Conservation (phyloP, 2,329 filamentous ascomycete species). For the Cladosporium colombiae region DNA sequence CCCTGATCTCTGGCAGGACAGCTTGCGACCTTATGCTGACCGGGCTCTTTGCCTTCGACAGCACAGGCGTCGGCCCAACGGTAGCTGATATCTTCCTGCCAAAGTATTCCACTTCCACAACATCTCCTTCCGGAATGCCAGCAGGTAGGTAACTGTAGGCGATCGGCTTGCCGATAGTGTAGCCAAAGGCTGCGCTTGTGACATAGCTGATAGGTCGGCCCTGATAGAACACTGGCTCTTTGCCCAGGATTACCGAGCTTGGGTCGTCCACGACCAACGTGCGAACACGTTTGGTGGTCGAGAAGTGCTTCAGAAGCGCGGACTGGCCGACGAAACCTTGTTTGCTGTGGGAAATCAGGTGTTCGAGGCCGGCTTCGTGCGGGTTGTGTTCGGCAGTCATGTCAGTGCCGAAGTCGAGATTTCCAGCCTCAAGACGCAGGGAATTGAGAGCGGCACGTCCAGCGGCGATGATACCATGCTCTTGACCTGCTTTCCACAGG, state of each 20-base stretch:
- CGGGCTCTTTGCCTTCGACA: neutral
- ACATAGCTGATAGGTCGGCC: constrained; percentile 57
- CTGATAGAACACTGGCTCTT: constrained; percentile 60
- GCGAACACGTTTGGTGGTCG: constrained; percentile 42
- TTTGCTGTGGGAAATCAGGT: constrained; percentile 53
- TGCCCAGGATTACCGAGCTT: constrained; percentile 59
- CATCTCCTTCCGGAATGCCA: constrained; percentile 48
- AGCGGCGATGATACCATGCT: constrained; percentile 58
- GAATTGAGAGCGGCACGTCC: constrained; percentile 61
- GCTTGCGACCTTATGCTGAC: neutral
- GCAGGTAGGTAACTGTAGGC: constrained; percentile 61
- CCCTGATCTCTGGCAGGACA: constrained; percentile 12
- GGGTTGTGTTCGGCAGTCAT: constrained; percentile 64
- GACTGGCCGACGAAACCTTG: constrained; percentile 53
- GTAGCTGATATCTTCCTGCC: constrained; percentile 56
- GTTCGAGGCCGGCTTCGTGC: constrained; percentile 58
- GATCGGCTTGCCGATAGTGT: constrained; percentile 59
- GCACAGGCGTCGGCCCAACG: constrained; percentile 11
- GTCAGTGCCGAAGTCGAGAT: constrained; percentile 58
- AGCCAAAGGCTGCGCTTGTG: constrained; percentile 62
- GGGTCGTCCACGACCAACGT: constrained; percentile 60
- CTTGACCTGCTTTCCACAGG: constrained; percentile 56
- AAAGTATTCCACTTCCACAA: constrained; percentile 64
- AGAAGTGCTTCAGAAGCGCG: constrained; percentile 48
- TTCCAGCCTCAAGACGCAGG: constrained; percentile 61